Conservation (phyloP, 441 rosid genomes). For the Gossypium aridum region DNA sequence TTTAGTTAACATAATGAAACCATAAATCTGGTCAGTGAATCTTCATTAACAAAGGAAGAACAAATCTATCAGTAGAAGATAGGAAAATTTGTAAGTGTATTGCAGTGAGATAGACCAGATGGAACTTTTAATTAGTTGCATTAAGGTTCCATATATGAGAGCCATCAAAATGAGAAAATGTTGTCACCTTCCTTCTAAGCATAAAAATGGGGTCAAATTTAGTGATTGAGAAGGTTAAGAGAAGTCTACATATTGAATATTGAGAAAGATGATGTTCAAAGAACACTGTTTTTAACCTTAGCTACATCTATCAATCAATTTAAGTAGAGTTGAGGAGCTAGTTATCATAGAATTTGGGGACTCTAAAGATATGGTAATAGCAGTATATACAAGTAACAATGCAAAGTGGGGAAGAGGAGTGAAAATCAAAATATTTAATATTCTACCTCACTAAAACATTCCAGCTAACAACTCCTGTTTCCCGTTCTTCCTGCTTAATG, state of each 20-base stretch:
- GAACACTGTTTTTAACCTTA: not conserved
- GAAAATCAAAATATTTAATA: constrained; percentile 15
- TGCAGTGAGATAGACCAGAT: not conserved
- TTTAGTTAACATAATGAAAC: not conserved
- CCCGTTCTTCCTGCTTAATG: constrained; percentile 95
- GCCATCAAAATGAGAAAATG: not conserved
- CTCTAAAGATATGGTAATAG: not conserved
- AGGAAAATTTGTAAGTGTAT: not conserved
- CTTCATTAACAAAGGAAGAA: not conserved
- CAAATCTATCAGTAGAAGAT: not conserved
- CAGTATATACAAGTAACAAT: not conserved
- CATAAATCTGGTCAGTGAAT: not conserved
- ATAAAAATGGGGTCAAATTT: not conserved
- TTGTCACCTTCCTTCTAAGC: not conserved
- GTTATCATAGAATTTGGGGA: constrained; percentile 2
- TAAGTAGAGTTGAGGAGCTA: not conserved
- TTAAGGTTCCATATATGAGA: not conserved
- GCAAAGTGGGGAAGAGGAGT: not conserved
- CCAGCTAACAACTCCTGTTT: constrained; percentile 92
- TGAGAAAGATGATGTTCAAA: not conserved
- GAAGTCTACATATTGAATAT: not conserved
- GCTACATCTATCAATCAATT: constrained; percentile 2
- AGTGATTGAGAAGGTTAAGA: not conserved
- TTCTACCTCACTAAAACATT: constrained; percentile 69
- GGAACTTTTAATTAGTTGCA: not conserved